A percentile compares a stretch with the other conserved stretches of the same genome.
Conservation (phyloP, 345 rosid genomes). For the Linum trigynum region DNA sequence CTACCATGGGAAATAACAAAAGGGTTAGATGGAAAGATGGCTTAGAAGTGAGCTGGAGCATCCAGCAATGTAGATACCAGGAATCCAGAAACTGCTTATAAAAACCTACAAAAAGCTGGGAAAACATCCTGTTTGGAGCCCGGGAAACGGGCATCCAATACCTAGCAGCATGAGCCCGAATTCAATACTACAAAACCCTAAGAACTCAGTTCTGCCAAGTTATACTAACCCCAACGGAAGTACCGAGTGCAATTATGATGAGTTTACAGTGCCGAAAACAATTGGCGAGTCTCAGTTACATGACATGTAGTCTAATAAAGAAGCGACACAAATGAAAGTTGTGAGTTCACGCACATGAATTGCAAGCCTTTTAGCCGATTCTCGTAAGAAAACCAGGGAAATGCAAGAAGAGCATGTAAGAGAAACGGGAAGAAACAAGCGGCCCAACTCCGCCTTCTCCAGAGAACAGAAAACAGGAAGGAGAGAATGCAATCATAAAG, state of each 20-base stretch:
- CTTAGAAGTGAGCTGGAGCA: neutral
- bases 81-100: neutral
- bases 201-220: neutral
- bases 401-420: neutral
- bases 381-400: neutral
- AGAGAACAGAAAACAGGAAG: neutral
- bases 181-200: neutral
- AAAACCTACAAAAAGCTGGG: neutral
- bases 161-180: neutral
- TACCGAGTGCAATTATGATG: neutral
- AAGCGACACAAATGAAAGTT: conserved; percentile 1
- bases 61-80: neutral
- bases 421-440: neutral
- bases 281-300: neutral
- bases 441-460: neutral
- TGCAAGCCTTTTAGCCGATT: neutral
- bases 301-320: neutral
- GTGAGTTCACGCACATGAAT: neutral
- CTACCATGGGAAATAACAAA: conserved; percentile 28
- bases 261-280: neutral
- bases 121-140: neutral
- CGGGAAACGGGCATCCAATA: too few relatives aligned
- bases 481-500: conserved; percentile 3
- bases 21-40: neutral
- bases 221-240: neutral